Percentiles rank a stretch among this genome's conserved stretches.
These are phyloP conservation scores for Ophiocordyceps robertsii DNA, from an alignment of 2,329 filamentous ascomycete species.

Conservation along the genomic window DNA sequence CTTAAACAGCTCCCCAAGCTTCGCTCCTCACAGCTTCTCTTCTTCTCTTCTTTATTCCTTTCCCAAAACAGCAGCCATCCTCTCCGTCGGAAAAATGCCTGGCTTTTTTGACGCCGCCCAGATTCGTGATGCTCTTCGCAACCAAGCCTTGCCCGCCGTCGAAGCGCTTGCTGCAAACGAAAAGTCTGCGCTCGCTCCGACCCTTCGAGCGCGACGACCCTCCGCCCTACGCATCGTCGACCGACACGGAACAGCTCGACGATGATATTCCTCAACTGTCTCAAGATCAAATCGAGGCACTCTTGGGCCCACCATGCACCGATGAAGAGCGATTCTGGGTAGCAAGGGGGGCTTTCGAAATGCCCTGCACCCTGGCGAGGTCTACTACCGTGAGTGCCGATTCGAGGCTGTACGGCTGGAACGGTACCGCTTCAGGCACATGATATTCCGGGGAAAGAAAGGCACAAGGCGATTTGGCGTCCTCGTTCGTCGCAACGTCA, in stretches of 20 bases:
- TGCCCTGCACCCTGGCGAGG: neutral
- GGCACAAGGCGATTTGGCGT: neutral
- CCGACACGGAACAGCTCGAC: neutral
- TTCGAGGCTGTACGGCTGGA: neutral
- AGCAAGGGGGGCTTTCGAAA: no score
- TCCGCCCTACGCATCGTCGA: constrained; percentile 1
- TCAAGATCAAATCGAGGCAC: neutral
- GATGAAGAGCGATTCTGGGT: neutral
- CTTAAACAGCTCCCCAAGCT: neutral
- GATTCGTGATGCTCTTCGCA: neutral
- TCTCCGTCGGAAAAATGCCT: neutral
- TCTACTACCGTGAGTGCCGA: neutral
- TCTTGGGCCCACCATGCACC: neutral
- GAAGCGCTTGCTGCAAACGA: neutral
- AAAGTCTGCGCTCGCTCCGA: neutral
- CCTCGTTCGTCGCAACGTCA: constrained; percentile 1
- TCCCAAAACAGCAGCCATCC: neutral
- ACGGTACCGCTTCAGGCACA: neutral
- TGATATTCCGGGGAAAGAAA: neutral
- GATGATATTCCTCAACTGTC: neutral
- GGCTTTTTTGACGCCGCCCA: neutral
- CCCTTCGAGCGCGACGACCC: constrained; percentile 2
- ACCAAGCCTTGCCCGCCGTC: neutral
- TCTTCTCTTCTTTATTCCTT: no score
- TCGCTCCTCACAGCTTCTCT: neutral